Conservation (phyloP, 331 rosid genomes). For the Erythrophleum ivorense region DNA sequence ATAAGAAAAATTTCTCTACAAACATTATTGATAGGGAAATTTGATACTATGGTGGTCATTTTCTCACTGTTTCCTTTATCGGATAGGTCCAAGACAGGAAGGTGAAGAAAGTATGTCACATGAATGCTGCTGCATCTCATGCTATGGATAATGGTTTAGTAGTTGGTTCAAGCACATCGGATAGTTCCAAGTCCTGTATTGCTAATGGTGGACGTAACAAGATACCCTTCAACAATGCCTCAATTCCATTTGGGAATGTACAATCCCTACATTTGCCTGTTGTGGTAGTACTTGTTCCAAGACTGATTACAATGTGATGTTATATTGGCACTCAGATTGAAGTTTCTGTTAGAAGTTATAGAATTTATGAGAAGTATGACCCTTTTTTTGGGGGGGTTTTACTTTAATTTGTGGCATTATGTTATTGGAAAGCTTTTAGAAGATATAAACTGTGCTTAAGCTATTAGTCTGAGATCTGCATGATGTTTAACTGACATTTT, state of each 20-base stretch:
- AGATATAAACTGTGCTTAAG: not conserved
- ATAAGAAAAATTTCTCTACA: not conserved
- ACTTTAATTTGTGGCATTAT: not conserved
- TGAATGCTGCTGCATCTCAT: conserved; percentile 58
- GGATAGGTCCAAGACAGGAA: conserved; percentile 72
- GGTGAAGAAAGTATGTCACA: conserved; percentile 69
- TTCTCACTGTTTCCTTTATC: conserved; percentile 19
- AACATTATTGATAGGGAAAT: conserved; percentile 2
- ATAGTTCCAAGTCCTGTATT: conserved; percentile 46
- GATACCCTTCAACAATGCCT: conserved; percentile 24
- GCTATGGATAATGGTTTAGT: conserved; percentile 57
- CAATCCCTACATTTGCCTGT: conserved; percentile 59
- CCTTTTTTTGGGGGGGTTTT: not conserved
- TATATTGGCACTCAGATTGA: conserved; percentile 25
- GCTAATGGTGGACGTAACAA: conserved; percentile 48
- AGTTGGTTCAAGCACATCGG: conserved; percentile 48
- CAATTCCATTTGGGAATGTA: conserved; percentile 49
- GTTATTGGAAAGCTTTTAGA: not conserved
- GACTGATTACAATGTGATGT: conserved; percentile 13
- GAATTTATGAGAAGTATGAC: not conserved
- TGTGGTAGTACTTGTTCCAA: conserved; percentile 55
- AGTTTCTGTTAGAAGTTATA: conserved; percentile 11
- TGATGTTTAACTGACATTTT: not conserved
- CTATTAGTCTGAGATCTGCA: not conserved
- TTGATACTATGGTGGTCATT: conserved; percentile 8